A percentile compares a stretch with the other conserved stretches of the same genome.
These are phyloP conservation scores for Sclerotiophoma versabilis DNA, from an alignment of 2,329 filamentous ascomycete species.

Conservation along the genomic window DNA sequence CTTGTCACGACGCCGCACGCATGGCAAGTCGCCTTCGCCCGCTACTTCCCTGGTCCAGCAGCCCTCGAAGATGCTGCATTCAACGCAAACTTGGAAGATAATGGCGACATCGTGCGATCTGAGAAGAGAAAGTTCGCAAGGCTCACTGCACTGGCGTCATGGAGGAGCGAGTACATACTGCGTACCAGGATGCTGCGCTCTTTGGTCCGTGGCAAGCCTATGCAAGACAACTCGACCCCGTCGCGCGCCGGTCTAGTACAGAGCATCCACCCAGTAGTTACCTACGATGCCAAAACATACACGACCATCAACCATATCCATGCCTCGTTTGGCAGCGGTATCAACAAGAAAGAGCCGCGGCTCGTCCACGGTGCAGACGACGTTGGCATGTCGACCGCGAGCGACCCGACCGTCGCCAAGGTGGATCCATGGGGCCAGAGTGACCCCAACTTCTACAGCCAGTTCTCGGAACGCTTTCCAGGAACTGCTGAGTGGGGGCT, in stretches of 20 bases:
- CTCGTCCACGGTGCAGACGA: constrained; percentile 86
- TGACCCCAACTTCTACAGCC: constrained; percentile 76
- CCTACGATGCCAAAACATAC: constrained; percentile 83
- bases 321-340: constrained; percentile 73
- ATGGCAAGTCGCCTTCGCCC: constrained; percentile 91
- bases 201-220: constrained; percentile 80
- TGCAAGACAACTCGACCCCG: constrained; percentile 61
- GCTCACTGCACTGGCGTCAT: constrained; percentile 83
- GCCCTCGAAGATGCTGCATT: constrained; percentile 54
- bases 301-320: constrained; percentile 82
- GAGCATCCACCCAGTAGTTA: constrained; percentile 76
- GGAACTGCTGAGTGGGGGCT: constrained; percentile 78
- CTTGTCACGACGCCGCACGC: constrained; percentile 91
- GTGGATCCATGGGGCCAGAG: constrained; percentile 82
- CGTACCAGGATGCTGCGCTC: constrained; percentile 84
- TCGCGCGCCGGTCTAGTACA: constrained; percentile 64
- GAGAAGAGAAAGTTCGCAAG: constrained; percentile 83
- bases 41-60: constrained; percentile 83
- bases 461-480: constrained; percentile 79
- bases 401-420: constrained; percentile 78
- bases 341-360: constrained; percentile 73
- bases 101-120: constrained; percentile 62
- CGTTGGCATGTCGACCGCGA: constrained; percentile 77
- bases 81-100: constrained; percentile 54
- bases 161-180: constrained; percentile 94